A percentile compares a stretch with the other conserved stretches of the same genome.
These are phyloP conservation scores for Eucalyptus melliodora DNA, from an alignment of 345 rosid genomes.

Conservation along the genomic window DNA sequence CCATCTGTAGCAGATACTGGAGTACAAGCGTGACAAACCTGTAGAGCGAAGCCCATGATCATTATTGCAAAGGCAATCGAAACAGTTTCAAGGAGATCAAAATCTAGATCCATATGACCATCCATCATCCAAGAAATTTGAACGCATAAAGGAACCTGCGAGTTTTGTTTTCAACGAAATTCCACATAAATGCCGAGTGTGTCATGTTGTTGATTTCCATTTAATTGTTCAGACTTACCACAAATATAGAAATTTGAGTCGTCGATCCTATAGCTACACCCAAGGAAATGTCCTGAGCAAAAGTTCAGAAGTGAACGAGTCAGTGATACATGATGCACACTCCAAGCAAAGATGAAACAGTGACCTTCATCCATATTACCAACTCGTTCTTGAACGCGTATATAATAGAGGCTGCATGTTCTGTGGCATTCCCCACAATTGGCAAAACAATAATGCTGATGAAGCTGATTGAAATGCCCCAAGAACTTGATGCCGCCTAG, in stretches of 20 bases:
- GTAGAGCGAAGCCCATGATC: constrained; percentile 59
- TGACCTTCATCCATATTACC: constrained; percentile 13
- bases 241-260: constrained; percentile 87
- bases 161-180: not conserved
- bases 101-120: constrained; percentile 73
- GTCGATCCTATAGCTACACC: constrained; percentile 89
- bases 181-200: not conserved
- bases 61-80: constrained; percentile 59
- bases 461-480: constrained; percentile 84
- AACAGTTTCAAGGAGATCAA: constrained; percentile 74
- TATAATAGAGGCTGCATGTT: constrained; percentile 82
- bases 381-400: constrained; percentile 77
- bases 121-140: constrained; percentile 68
- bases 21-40: constrained; percentile 20
- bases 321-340: not conserved
- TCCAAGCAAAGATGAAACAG: not conserved
- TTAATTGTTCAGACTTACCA: constrained; percentile 20
- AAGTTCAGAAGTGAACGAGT: not conserved
- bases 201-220: not conserved
- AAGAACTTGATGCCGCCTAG: constrained; percentile 76
- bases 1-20: not conserved
- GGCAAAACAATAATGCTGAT: constrained; percentile 79
- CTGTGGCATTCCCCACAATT: constrained; percentile 87
- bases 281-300: constrained; percentile 70
- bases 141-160: constrained; percentile 82